A percentile compares a stretch with the other conserved stretches of the same genome.
Evolutionary conservation across 2,329 filamentous ascomycete species (phyloP).

Genomic region (Diaporthe aspalathi): DNA sequence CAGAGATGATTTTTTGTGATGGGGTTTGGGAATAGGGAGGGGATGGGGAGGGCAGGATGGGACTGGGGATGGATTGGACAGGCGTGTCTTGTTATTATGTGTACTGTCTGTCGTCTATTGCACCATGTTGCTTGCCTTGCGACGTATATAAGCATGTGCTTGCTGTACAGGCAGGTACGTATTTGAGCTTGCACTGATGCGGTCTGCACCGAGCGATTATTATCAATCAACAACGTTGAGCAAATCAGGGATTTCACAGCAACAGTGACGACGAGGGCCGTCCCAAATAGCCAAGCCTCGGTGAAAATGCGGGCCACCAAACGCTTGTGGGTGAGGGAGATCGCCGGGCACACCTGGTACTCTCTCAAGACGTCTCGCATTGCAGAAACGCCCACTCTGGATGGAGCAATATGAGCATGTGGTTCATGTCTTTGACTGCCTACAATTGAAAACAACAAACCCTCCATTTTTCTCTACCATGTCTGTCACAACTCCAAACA

Average conservation of each 20-base stretch:
- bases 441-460: not conserved
- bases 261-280: not conserved
- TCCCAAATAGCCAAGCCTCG: conserved; percentile 12
- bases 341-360: not conserved
- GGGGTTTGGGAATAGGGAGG: not conserved
- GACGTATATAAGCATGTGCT: not conserved
- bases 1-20: not conserved
- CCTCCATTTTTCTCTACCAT: not conserved
- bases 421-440: no score
- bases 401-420: no score
- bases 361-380: not conserved
- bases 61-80: not conserved
- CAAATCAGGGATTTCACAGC: conserved; percentile 7
- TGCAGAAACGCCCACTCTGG: no score
- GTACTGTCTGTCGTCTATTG: no score
- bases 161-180: conserved; percentile 11
- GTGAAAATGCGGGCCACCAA: not conserved
- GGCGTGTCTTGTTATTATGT: conserved; percentile 7
- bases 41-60: not conserved
- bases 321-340: not conserved
- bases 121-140: conserved; percentile 3
- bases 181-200: not conserved
- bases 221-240: conserved; percentile 16
- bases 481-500: not conserved
- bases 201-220: conserved; percentile 5